Percentiles rank a stretch among this genome's conserved stretches.
These are phyloP conservation scores for Cladosporium colombiae DNA, from an alignment of 2,329 filamentous ascomycete genomes.

Conservation along the genomic window DNA sequence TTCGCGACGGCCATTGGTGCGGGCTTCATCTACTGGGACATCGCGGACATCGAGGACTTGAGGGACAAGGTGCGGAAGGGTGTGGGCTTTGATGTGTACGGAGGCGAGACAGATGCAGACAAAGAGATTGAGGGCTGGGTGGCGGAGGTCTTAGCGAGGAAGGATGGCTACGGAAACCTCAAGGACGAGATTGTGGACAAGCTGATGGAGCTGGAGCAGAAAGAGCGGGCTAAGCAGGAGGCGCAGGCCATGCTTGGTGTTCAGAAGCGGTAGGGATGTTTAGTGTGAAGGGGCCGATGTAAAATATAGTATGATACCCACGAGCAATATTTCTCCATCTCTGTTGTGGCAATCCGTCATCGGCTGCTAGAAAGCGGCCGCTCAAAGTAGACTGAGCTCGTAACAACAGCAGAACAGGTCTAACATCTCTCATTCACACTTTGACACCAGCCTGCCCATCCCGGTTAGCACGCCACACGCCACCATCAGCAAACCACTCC, in stretches of 20 bases:
- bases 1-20: conserved; percentile 75
- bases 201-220: conserved; percentile 29
- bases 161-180: conserved; percentile 47
- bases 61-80: conserved; percentile 58
- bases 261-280: conserved; percentile 1
- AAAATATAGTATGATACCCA: conserved; percentile 17
- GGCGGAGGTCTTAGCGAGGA: conserved; percentile 49
- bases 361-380: background rate
- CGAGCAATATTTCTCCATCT: conserved; percentile 2
- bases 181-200: conserved; percentile 31
- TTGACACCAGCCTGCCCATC: conserved; percentile 64
- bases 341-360: background rate
- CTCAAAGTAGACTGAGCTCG: background rate
- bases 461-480: conserved; percentile 83
- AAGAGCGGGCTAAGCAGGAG: conserved; percentile 21
- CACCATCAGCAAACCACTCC: conserved; percentile 81
- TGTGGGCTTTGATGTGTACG: conserved; percentile 61
- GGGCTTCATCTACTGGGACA: conserved; percentile 73
- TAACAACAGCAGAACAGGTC: background rate
- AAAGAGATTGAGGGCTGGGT: conserved; percentile 58
- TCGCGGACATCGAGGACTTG: conserved; percentile 58
- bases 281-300: background rate
- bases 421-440: conserved; percentile 16
- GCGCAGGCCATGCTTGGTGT: conserved; percentile 9
- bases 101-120: conserved; percentile 51